A percentile compares a stretch with the other conserved stretches of the same genome.
Evolutionary conservation across 2,329 filamentous ascomycete species (phyloP).

Genomic region (Alternaria arbusti): DNA sequence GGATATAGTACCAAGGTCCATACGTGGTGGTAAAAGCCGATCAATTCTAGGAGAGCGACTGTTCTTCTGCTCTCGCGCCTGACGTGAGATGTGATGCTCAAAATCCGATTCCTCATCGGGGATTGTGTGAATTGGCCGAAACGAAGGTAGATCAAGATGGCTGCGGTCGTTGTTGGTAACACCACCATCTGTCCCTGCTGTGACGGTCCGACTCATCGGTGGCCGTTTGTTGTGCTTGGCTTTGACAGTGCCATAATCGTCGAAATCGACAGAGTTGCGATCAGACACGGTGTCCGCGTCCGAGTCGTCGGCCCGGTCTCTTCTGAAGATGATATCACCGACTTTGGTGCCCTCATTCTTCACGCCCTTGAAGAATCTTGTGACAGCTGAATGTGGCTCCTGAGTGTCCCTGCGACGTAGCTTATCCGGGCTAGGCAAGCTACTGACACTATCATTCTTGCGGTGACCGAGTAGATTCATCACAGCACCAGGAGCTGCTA

Average conservation of each 20-base stretch:
- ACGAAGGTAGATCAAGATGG: conserved; percentile 45
- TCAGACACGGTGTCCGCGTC: conserved; percentile 55
- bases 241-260: conserved; percentile 31
- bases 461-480: conserved; percentile 43
- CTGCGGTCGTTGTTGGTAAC: conserved; percentile 31
- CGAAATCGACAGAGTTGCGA: conserved; percentile 50
- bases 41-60: conserved; percentile 53
- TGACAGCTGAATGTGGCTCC: conserved; percentile 63
- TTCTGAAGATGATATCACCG: conserved; percentile 66
- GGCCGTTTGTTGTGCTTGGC: conserved; percentile 19
- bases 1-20: conserved; percentile 51
- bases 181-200: conserved; percentile 31
- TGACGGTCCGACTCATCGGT: conserved; percentile 42
- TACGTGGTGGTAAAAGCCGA: conserved; percentile 57
- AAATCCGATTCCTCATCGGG: conserved; percentile 27
- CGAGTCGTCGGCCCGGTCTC: conserved; percentile 56
- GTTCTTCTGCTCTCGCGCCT: conserved; percentile 46
- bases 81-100: conserved; percentile 51
- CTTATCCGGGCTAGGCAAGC: conserved; percentile 39
- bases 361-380: conserved; percentile 80
- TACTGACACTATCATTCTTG: conserved; percentile 48
- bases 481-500: conserved; percentile 42
- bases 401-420: conserved; percentile 45
- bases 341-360: conserved; percentile 68
- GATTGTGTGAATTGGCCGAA: conserved; percentile 38